These are phyloP conservation scores for Thelonectria rubi DNA, from an alignment of 2,329 filamentous ascomycete species.

Conservation along the genomic window DNA sequence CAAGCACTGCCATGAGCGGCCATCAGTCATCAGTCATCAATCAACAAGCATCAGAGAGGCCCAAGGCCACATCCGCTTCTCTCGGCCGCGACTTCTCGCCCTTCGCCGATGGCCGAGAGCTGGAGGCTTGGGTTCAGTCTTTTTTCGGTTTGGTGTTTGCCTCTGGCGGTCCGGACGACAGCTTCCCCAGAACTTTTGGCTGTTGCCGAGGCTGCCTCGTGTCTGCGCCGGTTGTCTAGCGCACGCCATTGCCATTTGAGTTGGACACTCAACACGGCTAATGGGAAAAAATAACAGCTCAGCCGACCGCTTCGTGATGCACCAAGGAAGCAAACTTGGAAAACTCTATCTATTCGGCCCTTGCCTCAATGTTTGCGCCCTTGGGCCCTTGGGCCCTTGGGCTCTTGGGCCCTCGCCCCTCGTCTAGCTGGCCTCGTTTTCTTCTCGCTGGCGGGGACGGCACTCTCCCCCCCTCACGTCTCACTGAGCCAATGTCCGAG, in stretches of 20 bases:
- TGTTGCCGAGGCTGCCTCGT: background rate
- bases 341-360: constrained; percentile 20
- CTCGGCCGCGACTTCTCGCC: background rate
- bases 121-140: background rate
- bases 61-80: constrained; percentile 2
- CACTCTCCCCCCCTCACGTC: constrained; percentile 5
- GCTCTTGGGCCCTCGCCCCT: constrained; percentile 5
- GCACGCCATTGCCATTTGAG: constrained; percentile 5
- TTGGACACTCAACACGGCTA: constrained; percentile 1
- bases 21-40: constrained; percentile 12
- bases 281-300: constrained; percentile 18
- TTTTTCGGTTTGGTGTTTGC: constrained; percentile 2
- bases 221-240: constrained; percentile 16
- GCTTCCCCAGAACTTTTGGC: constrained; percentile 3
- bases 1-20: background rate
- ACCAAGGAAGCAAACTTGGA: background rate
- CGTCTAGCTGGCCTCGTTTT: constrained; percentile 9
- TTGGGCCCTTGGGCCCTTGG: constrained; percentile 8
- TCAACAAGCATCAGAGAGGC: constrained; percentile 3
- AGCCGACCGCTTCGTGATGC: constrained; percentile 10
- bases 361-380: constrained; percentile 2
- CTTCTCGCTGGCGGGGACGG: background rate
- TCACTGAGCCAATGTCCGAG: background rate
- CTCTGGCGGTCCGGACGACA: background rate
- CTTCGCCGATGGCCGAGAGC: constrained; percentile 17